Conservation (phyloP, 805 yeast genomes). For the Lipomyces spencermartinsiae region DNA sequence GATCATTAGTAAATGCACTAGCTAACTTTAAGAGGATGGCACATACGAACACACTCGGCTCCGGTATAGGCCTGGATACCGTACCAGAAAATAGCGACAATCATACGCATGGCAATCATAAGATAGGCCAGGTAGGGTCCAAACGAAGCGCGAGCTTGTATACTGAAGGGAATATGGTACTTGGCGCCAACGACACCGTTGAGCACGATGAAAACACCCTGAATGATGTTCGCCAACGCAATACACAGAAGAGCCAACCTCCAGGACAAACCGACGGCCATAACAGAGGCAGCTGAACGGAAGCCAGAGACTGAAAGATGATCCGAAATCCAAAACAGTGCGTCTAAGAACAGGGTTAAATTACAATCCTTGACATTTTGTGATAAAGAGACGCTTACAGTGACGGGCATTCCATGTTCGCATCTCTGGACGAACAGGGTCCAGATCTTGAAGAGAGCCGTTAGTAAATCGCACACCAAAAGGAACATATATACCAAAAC, state of each 20-base stretch:
- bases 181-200: slow-evolving; percentile 58
- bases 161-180: slow-evolving; percentile 70
- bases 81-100: slow-evolving; percentile 88
- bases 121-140: slow-evolving; percentile 90
- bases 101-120: slow-evolving; percentile 76
- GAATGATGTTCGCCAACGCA: slow-evolving; percentile 52
- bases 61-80: slow-evolving; percentile 87
- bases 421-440: slow-evolving; percentile 34
- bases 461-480: neutral
- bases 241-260: slow-evolving; percentile 54
- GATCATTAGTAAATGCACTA: neutral
- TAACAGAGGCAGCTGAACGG: slow-evolving; percentile 53
- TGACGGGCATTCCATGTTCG: slow-evolving; percentile 34
- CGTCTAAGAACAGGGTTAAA: slow-evolving; percentile 28
- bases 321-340: slow-evolving; percentile 42
- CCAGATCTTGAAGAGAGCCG: slow-evolving; percentile 29
- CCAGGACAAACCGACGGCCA: slow-evolving; percentile 54
- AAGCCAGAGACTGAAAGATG: slow-evolving; percentile 51
- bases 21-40: slow-evolving; percentile 53
- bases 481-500: neutral
- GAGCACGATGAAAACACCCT: slow-evolving; percentile 51
- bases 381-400: slow-evolving; percentile 15
- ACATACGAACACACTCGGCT: slow-evolving; percentile 77
- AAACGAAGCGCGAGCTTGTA: slow-evolving; percentile 76
- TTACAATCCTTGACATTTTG: neutral